Evolutionary conservation across 2,329 filamentous ascomycete genomes (phyloP).

Genomic region (Neobulgaria alba): DNA sequence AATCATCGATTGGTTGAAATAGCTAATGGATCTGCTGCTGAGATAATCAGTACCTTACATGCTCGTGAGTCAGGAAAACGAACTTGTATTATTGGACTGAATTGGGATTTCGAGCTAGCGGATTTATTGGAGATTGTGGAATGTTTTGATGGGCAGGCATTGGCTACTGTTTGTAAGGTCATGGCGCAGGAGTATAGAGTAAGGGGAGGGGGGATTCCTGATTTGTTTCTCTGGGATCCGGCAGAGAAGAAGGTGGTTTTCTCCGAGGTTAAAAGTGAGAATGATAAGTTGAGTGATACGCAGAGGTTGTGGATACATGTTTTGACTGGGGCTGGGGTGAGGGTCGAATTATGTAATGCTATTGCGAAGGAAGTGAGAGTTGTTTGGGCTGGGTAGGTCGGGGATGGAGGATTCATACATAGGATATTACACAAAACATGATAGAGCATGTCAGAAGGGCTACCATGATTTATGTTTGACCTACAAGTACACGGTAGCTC

Average conservation of each 20-base stretch:
- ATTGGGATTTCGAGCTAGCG: constrained; percentile 76
- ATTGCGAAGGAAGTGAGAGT: constrained; percentile 27
- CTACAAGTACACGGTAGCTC: too few relatives aligned
- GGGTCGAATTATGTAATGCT: constrained; percentile 71
- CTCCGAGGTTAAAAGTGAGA: constrained; percentile 42
- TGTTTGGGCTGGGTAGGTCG: constrained; percentile 11
- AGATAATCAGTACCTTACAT: constrained; percentile 61
- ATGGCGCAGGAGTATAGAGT: constrained; percentile 91
- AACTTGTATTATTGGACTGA: constrained; percentile 83
- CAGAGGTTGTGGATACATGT: constrained; percentile 97
- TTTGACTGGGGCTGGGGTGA: constrained; percentile 72
- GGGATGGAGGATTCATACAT: too few relatives aligned
- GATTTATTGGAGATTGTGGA: constrained; percentile 71
- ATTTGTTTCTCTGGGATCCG: constrained; percentile 73
- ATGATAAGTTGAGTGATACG: constrained; percentile 91
- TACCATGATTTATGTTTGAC: too few relatives aligned
- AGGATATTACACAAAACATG: too few relatives aligned
- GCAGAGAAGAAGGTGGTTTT: constrained; percentile 23
- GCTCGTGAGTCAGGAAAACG: constrained; percentile 56
- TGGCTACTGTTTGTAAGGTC: constrained; percentile 83
- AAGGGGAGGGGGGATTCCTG: constrained; percentile 79
- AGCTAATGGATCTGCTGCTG: constrained; percentile 66
- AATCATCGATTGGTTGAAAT: constrained; percentile 81
- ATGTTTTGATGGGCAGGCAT: constrained; percentile 71
- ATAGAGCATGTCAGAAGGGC: too few relatives aligned